Conservation (phyloP, 352 stramenopile species). For the Ophiocytium majus region DNA sequence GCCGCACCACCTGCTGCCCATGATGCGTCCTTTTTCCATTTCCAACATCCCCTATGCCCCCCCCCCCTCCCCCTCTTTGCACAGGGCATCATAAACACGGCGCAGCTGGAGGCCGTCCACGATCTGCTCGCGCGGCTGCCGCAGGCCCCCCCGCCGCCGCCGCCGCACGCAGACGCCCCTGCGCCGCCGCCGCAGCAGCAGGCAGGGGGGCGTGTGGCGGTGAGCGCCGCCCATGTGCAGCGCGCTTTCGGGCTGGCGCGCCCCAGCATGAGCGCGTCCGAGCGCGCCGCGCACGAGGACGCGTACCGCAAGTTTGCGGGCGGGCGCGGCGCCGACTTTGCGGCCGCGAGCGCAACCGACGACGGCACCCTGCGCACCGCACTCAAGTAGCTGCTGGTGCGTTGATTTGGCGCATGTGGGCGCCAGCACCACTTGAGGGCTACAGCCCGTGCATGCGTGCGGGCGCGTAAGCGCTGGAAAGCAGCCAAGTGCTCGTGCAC, state of each 20-base stretch:
- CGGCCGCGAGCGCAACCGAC: slow-evolving; percentile 49
- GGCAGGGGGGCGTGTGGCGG: slow-evolving; percentile 24
- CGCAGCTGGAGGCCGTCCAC: slow-evolving; percentile 80
- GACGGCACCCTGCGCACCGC: slow-evolving; percentile 55
- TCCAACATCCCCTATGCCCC: no score
- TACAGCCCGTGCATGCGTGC: no score
- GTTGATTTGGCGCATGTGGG: no score
- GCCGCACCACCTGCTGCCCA: no score
- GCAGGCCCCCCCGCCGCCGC: neutral
- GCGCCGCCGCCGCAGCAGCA: neutral
- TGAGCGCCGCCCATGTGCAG: slow-evolving; percentile 41
- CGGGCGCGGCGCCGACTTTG: slow-evolving; percentile 42
- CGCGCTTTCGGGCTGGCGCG: slow-evolving; percentile 43
- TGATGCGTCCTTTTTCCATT: no score
- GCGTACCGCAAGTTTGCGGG: slow-evolving; percentile 49
- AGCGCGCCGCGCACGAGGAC: slow-evolving; percentile 43
- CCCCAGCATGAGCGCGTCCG: slow-evolving; percentile 37
- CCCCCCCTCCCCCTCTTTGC: no score
- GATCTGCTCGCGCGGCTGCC: slow-evolving; percentile 16
- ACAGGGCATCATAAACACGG: slow-evolving; percentile 81
- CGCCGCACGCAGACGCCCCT: neutral
- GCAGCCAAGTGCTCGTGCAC: no score
- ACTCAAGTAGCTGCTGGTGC: slow-evolving; percentile 58
- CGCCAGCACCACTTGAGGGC: no score
- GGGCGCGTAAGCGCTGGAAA: no score